These are phyloP conservation scores for Trichosporon asahii DNA, from an alignment of 1,284 basidiomycete species.

Conservation along the genomic window DNA sequence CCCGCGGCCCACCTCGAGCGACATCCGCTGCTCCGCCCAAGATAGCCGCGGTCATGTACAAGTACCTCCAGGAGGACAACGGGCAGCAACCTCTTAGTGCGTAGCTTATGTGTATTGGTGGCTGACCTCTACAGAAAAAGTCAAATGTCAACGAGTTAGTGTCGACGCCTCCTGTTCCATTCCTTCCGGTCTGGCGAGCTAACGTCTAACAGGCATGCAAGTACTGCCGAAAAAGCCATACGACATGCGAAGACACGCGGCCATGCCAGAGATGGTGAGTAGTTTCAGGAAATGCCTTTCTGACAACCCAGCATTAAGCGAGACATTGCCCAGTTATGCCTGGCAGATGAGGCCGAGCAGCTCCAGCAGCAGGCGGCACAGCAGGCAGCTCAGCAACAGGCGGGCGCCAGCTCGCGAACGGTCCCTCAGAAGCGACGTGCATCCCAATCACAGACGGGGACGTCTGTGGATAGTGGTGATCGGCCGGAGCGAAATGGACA, in stretches of 20 bases:
- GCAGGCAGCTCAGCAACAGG: slow-evolving; percentile 20
- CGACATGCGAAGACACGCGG: slow-evolving; percentile 25
- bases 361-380: slow-evolving; percentile 23
- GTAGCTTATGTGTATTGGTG: background rate
- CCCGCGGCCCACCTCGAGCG: background rate
- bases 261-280: slow-evolving; percentile 26
- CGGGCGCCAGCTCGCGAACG: slow-evolving; percentile 7
- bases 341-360: slow-evolving; percentile 24
- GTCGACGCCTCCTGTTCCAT: background rate
- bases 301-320: slow-evolving; percentile 23
- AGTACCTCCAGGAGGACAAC: slow-evolving; percentile 26
- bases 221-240: slow-evolving; percentile 26
- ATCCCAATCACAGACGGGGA: background rate
- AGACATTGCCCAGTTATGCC: slow-evolving; percentile 25
- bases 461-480: slow-evolving; percentile 1
- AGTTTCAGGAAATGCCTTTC: background rate
- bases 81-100: slow-evolving; percentile 22
- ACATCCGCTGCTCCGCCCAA: slow-evolving; percentile 4
- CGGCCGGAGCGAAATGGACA: slow-evolving; percentile 11
- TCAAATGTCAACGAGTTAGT: slow-evolving; percentile 25
- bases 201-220: slow-evolving; percentile 22
- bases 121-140: slow-evolving; percentile 20
- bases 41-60: slow-evolving; percentile 22
- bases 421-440: slow-evolving; percentile 20
- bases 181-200: background rate